A percentile compares a stretch with the other conserved stretches of the same genome.
Evolutionary conservation across 139 green algal genomes (phyloP).

Genomic region (Chlorokybus atmophyticus): DNA sequence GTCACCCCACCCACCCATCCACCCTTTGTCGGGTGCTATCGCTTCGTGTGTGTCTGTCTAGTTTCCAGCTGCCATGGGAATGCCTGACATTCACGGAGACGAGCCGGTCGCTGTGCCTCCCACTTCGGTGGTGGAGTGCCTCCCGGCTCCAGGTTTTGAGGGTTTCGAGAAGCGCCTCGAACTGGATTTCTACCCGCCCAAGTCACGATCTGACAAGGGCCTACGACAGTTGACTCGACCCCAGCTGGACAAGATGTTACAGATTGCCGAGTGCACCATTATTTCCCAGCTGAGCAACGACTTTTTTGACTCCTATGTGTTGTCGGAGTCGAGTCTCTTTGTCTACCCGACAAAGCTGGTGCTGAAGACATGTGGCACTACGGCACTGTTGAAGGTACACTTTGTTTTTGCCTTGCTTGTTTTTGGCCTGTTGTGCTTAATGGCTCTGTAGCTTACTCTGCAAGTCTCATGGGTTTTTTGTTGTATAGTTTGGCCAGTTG

Average conservation of each 20-base stretch:
- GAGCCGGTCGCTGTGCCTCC: too few species aligned
- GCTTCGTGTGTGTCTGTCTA: too few species aligned
- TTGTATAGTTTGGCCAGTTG: too few species aligned
- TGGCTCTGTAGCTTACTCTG: too few species aligned
- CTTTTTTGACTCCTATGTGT: slow-evolving; percentile 87
- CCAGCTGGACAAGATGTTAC: slow-evolving; percentile 24
- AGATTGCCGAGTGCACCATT: slow-evolving; percentile 77
- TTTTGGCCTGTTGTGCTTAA: too few species aligned
- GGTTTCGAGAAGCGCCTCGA: slow-evolving; percentile 32
- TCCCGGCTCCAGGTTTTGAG: slow-evolving; percentile 27
- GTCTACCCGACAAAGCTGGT: slow-evolving; percentile 80
- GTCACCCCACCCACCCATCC: too few species aligned
- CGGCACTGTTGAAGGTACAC: slow-evolving; percentile 71
- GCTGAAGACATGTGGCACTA: slow-evolving; percentile 98
- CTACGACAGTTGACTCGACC: slow-evolving; percentile 19
- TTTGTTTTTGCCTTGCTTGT: too few species aligned
- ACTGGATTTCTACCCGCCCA: slow-evolving; percentile 12
- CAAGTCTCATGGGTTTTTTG: too few species aligned
- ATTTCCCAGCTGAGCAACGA: slow-evolving; percentile 64
- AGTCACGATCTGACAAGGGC: neutral
- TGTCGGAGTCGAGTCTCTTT: slow-evolving; percentile 91
- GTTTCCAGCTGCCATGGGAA: too few species aligned
- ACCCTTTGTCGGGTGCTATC: too few species aligned
- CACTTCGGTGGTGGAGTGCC: too few species aligned
- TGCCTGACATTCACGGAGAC: too few species aligned